Evolutionary conservation across 768 basidiomycete species (phyloP).

Genomic region (Collybia nuda): DNA sequence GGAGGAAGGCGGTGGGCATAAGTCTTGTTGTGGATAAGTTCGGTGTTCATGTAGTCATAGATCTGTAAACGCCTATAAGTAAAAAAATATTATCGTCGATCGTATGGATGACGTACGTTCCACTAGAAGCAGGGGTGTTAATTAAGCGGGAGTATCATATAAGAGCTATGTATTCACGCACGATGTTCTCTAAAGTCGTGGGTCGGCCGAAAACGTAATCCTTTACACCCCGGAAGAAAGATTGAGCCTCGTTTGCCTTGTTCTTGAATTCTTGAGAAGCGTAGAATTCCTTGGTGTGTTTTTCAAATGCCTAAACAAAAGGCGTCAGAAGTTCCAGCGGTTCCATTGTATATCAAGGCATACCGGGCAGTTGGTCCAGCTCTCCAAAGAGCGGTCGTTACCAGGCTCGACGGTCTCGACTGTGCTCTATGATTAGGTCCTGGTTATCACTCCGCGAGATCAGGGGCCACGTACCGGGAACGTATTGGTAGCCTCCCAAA

Average conservation of each 20-base stretch:
- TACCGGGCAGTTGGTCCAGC: slow-evolving; percentile 65
- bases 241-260: slow-evolving; percentile 50
- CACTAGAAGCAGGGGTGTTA: slow-evolving; percentile 44
- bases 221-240: slow-evolving; percentile 65
- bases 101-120: slow-evolving; percentile 54
- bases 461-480: slow-evolving; percentile 53
- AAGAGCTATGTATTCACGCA: slow-evolving; percentile 30
- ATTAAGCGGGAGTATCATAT: slow-evolving; percentile 11
- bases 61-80: slow-evolving; percentile 39
- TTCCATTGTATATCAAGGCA: slow-evolving; percentile 8
- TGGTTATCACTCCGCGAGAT: background rate
- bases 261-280: slow-evolving; percentile 66
- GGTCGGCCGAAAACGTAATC: slow-evolving; percentile 75
- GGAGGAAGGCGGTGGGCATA: slow-evolving; percentile 81
- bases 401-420: slow-evolving; percentile 87
- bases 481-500: slow-evolving; percentile 82
- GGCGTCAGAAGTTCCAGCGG: background rate
- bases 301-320: slow-evolving; percentile 54
- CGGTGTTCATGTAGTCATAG: slow-evolving; percentile 75
- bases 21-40: slow-evolving; percentile 80
- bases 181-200: slow-evolving; percentile 66
- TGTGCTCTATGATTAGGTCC: slow-evolving; percentile 15
- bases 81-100: too few relatives aligned
- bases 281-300: slow-evolving; percentile 62
- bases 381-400: slow-evolving; percentile 82